phyloP scores from a whole-genome alignment of 139 green algal genomes.

The Pseudopediastrum boryanum region DNA sequence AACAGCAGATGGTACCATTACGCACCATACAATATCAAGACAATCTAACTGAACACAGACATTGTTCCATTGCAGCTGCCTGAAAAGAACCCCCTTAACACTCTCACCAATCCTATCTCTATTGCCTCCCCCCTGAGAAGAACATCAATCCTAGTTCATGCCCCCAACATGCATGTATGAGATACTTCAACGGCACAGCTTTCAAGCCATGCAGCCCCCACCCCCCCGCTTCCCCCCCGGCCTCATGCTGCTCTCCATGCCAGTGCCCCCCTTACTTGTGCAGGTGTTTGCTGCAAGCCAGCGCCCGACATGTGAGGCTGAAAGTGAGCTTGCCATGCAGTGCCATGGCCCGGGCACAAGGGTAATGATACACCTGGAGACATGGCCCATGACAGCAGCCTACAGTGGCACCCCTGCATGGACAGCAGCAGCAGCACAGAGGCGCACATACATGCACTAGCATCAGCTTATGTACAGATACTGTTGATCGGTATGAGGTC shows the following conservation, averaged over 20 bases:
- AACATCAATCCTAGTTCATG: too few relatives aligned
- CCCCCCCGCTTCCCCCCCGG: too few relatives aligned
- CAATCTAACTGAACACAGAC: too few relatives aligned
- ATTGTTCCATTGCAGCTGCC: too few relatives aligned
- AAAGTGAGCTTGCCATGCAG: conserved; percentile 14
- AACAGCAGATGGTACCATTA: not conserved
- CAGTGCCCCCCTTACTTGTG: conserved; percentile 5
- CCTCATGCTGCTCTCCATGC: not conserved
- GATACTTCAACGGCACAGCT: too few relatives aligned
- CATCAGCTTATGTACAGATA: not conserved
- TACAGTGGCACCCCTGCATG: conserved; percentile 21
- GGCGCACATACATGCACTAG: not conserved
- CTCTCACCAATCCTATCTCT: too few relatives aligned
- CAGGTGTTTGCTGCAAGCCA: conserved; percentile 25
- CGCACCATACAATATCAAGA: not conserved
- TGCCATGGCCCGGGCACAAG: conserved; percentile 25
- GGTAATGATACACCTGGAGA: conserved; percentile 35
- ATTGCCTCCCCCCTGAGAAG: too few relatives aligned
- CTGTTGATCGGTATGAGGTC: too few relatives aligned
- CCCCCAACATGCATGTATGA: too few relatives aligned
- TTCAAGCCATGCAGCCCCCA: too few relatives aligned
- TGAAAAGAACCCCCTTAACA: too few relatives aligned
- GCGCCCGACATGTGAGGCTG: not conserved
- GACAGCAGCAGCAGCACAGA: not conserved
- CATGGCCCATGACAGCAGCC: conserved; percentile 36